A percentile compares a stretch with the other conserved stretches of the same genome.
Evolutionary conservation across 495 filamentous ascomycete species (phyloP).

Genomic region (Tuber melanosporum): DNA sequence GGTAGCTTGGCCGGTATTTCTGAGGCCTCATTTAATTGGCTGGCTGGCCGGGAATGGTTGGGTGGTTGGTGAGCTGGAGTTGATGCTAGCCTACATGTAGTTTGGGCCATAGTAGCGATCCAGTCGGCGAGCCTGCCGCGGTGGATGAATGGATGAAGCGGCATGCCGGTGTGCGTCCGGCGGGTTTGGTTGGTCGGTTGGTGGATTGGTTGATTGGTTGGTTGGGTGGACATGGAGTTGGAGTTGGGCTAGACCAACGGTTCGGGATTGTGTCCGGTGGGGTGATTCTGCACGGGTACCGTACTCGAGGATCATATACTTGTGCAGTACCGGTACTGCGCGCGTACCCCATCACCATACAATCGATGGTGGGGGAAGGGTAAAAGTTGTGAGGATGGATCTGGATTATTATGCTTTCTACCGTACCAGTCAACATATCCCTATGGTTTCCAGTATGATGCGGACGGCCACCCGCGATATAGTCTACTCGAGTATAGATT

Average conservation of each 20-base stretch:
- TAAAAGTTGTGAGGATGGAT: too few relatives aligned
- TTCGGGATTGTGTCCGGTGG: background rate
- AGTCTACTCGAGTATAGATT: too few relatives aligned
- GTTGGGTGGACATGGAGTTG: background rate
- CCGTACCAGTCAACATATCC: too few relatives aligned
- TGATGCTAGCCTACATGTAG: background rate
- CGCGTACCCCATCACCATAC: too few relatives aligned
- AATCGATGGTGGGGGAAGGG: too few relatives aligned
- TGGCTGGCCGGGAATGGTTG: background rate
- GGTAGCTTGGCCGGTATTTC: background rate
- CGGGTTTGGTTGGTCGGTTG: background rate
- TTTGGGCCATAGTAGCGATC: background rate
- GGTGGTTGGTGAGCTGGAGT: background rate
- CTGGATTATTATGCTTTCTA: too few relatives aligned
- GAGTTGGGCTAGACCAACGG: background rate
- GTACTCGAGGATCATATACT: too few relatives aligned
- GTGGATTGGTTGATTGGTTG: background rate
- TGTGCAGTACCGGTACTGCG: too few relatives aligned
- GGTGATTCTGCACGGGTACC: background rate
- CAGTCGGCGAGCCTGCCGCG: background rate
- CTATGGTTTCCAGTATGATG: too few relatives aligned
- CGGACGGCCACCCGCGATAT: too few relatives aligned
- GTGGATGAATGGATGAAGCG: background rate
- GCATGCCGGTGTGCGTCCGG: background rate
- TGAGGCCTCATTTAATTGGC: background rate